These are phyloP conservation scores for Rubroboletus pulcherrimus DNA, from an alignment of 768 basidiomycete species.

Conservation along the genomic window DNA sequence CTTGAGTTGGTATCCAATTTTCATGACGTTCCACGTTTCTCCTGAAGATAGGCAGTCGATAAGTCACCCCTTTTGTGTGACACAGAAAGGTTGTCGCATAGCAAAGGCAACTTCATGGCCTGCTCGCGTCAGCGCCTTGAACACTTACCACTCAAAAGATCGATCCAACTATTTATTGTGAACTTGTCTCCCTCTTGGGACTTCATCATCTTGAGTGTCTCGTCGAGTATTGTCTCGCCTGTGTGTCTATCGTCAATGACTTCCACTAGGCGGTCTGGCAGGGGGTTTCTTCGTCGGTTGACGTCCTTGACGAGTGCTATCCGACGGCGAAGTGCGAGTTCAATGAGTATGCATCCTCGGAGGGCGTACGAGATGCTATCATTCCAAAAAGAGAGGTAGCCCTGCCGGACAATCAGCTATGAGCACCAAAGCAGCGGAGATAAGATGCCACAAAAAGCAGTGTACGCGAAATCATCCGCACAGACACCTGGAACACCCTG, in stretches of 20 bases:
- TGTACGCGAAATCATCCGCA: conserved; percentile 2
- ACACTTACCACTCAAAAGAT: conserved; percentile 77
- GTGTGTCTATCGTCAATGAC: conserved; percentile 91
- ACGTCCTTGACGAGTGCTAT: conserved; percentile 90
- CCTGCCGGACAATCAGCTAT: conserved; percentile 39
- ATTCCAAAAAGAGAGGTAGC: conserved; percentile 99
- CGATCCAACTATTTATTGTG: conserved; percentile 90
- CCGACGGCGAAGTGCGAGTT: conserved; percentile 90
- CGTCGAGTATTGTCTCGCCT: conserved; percentile 94
- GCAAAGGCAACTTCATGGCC: not conserved
- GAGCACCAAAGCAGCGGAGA: not conserved
- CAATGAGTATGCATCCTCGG: conserved; percentile 96
- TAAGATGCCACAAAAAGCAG: conserved; percentile 21
- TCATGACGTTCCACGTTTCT: conserved; percentile 99
- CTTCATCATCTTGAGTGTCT: conserved; percentile 96
- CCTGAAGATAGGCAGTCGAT: conserved; percentile 44
- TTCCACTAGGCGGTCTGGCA: conserved; percentile 83
- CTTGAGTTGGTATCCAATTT: conserved; percentile 98
- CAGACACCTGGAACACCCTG: not conserved
- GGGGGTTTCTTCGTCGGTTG: conserved; percentile 61
- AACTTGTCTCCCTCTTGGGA: conserved; percentile 50
- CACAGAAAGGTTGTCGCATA: not conserved
- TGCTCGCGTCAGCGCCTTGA: not conserved
- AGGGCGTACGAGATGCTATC: conserved; percentile 99
- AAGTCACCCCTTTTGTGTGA: not conserved